phyloP scores from a whole-genome alignment of 1,139 yeast genomes.

The Suhomyces chickasaworum region DNA sequence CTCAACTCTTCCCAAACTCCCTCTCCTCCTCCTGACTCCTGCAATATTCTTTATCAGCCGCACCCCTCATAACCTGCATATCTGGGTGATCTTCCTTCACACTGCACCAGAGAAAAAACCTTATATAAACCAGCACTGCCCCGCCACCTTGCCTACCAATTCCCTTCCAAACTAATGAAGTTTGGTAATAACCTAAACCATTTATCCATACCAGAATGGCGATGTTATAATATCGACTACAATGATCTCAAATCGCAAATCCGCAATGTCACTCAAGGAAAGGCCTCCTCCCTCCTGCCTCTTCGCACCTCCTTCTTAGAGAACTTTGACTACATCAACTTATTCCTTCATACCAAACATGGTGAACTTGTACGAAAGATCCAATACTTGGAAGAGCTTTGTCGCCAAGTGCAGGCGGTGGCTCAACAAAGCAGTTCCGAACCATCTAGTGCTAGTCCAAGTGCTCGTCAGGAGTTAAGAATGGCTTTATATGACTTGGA shows the following conservation, averaged over 20 bases:
- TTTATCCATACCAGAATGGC: slow-evolving; percentile 88
- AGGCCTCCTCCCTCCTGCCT: slow-evolving; percentile 21
- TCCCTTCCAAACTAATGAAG: slow-evolving; percentile 57
- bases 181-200: slow-evolving; percentile 76
- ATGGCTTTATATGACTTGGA: slow-evolving; percentile 14
- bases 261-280: slow-evolving; percentile 44
- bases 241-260: slow-evolving; percentile 69
- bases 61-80: slow-evolving; percentile 1
- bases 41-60: not conserved
- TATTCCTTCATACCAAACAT: slow-evolving; percentile 66
- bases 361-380: slow-evolving; percentile 55
- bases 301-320: slow-evolving; percentile 40
- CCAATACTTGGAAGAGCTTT: slow-evolving; percentile 21
- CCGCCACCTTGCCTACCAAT: not conserved
- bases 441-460: slow-evolving; percentile 18
- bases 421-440: slow-evolving; percentile 21
- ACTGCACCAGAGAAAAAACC: not conserved
- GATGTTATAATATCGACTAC: slow-evolving; percentile 78
- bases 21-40: not conserved
- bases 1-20: not conserved
- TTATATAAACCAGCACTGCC: slow-evolving; percentile 2
- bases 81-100: not conserved
- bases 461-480: slow-evolving; percentile 9
- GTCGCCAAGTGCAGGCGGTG: not conserved
- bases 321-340: slow-evolving; percentile 54